Evolutionary conservation across 495 filamentous ascomycete genomes (phyloP).

Genomic region (Cenococcum geophilum): DNA sequence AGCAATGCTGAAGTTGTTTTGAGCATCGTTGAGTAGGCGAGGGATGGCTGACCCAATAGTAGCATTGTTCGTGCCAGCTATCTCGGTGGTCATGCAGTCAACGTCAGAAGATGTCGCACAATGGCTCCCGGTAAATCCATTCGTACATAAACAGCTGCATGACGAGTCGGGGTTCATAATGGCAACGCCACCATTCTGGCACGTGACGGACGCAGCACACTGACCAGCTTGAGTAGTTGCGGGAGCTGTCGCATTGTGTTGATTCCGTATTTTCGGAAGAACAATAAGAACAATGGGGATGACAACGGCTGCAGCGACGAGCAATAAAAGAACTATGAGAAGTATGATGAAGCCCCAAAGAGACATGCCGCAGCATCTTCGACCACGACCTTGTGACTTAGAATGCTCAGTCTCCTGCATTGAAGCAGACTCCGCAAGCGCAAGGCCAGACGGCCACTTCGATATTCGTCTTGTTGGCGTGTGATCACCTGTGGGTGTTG

Average conservation of each 20-base stretch:
- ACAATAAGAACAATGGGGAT: slow-evolving; percentile 80
- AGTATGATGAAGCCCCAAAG: slow-evolving; percentile 70
- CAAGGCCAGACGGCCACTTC: slow-evolving; percentile 29
- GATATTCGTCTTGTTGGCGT: slow-evolving; percentile 35
- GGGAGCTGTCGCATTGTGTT: slow-evolving; percentile 27
- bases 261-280: slow-evolving; percentile 47
- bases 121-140: slow-evolving; percentile 73
- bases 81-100: slow-evolving; percentile 64
- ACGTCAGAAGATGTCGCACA: slow-evolving; percentile 57
- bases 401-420: slow-evolving; percentile 10
- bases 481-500: slow-evolving; percentile 41
- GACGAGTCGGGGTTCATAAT: slow-evolving; percentile 52
- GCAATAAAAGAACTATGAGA: slow-evolving; percentile 58
- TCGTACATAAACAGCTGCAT: slow-evolving; percentile 82
- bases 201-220: slow-evolving; percentile 44
- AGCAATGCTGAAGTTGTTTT: slow-evolving; percentile 66
- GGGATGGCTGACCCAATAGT: slow-evolving; percentile 77
- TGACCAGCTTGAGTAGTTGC: slow-evolving; percentile 13
- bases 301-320: slow-evolving; percentile 83
- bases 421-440: slow-evolving; percentile 4
- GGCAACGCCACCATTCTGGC: slow-evolving; percentile 75
- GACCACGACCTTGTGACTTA: slow-evolving; percentile 26
- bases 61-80: slow-evolving; percentile 53
- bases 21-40: slow-evolving; percentile 57
- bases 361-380: slow-evolving; percentile 74